Conservation (phyloP, 345 rosid species). For the Salix suchowensis region DNA sequence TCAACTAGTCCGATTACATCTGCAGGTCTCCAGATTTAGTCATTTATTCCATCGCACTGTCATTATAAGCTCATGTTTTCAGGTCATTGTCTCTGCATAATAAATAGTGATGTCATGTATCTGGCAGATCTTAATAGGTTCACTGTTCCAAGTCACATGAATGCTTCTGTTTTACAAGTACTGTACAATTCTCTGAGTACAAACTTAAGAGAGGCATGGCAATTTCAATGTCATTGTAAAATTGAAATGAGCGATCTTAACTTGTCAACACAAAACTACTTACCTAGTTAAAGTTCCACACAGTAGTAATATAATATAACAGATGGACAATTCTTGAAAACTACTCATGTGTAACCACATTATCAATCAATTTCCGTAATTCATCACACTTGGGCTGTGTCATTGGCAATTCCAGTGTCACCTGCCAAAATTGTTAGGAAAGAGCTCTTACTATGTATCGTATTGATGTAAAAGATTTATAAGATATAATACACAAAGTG, state of each 20-base stretch:
- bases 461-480: too few species aligned
- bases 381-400: conserved; percentile 46
- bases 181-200: not conserved
- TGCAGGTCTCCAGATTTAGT: not conserved
- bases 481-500: too few species aligned
- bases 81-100: not conserved
- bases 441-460: not conserved
- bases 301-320: not conserved
- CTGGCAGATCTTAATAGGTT: not conserved
- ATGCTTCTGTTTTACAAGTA: too few species aligned
- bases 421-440: conserved; percentile 34
- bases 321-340: conserved; percentile 5
- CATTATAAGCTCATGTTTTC: not conserved
- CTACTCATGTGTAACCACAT: conserved; percentile 29
- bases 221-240: not conserved
- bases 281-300: conserved; percentile 14
- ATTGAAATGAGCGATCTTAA: not conserved
- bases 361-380: conserved; percentile 36
- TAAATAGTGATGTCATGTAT: not conserved
- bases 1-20: not conserved
- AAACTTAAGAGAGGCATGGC: not conserved
- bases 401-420: conserved; percentile 57
- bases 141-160: too few species aligned
- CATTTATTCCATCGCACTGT: not conserved
- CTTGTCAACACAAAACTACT: not conserved